Evolutionary conservation across 2,329 filamentous ascomycete genomes (phyloP).

Genomic region (Neopestalotiopsis sp.): DNA sequence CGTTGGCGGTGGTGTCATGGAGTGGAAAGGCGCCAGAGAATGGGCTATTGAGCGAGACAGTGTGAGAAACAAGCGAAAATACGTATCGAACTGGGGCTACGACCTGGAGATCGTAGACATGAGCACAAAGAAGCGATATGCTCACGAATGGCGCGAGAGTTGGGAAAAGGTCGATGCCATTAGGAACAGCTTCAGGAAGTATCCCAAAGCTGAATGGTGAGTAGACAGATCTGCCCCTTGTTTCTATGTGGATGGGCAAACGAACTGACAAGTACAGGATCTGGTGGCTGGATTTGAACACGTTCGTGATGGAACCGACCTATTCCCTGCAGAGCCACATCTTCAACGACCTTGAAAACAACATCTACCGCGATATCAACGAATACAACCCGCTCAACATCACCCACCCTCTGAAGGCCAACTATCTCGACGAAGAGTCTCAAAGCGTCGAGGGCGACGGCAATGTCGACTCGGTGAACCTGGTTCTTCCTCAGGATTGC

Average conservation of each 20-base stretch:
- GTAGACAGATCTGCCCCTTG: constrained; percentile 34
- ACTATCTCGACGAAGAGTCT: constrained; percentile 78
- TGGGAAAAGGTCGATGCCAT: constrained; percentile 99
- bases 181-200: constrained; percentile 86
- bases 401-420: constrained; percentile 75
- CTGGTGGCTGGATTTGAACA: constrained; percentile 99
- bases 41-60: constrained; percentile 99
- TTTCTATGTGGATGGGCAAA: background rate
- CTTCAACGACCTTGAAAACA: constrained; percentile 77
- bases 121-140: constrained; percentile 98
- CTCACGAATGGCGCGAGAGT: constrained; percentile 98
- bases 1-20: constrained; percentile 95
- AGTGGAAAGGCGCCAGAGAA: constrained; percentile 96
- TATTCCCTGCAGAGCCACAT: constrained; percentile 90
- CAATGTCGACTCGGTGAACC: constrained; percentile 78
- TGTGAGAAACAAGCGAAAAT: constrained; percentile 91
- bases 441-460: constrained; percentile 79
- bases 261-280: constrained; percentile 68
- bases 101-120: constrained; percentile 96
- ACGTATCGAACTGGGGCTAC: constrained; percentile 88
- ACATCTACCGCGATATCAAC: constrained; percentile 95
- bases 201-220: constrained; percentile 95
- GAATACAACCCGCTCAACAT: constrained; percentile 95
- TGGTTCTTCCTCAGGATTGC: constrained; percentile 92
- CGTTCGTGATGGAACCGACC: constrained; percentile 94